Conservation (phyloP, 225 moss, liverwort and hornwort genomes). For the Bryoerythrophyllum caledonicum region DNA sequence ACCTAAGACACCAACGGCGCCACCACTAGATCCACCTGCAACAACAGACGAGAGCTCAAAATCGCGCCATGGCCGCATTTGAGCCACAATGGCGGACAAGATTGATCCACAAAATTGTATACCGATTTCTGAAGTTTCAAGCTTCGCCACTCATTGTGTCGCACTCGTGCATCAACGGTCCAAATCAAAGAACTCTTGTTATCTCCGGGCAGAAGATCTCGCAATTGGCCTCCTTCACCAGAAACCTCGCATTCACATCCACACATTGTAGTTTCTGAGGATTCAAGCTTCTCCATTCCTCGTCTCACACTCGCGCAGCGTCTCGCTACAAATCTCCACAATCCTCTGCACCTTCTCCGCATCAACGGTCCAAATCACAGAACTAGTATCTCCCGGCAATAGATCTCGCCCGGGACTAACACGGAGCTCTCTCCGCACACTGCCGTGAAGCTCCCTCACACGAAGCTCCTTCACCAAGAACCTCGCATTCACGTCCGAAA, state of each 20-base stretch:
- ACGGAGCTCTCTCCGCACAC: constrained; percentile 32
- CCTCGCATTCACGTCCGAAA: constrained; percentile 33
- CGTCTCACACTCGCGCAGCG: neutral
- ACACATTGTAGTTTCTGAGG: neutral
- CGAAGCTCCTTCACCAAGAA: constrained; percentile 24
- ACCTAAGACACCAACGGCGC: constrained; percentile 18
- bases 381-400: constrained; percentile 28
- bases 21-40: neutral
- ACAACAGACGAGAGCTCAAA: neutral
- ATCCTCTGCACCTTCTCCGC: constrained; percentile 28
- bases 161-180: too few species aligned
- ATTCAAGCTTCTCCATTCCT: neutral
- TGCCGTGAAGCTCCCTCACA: constrained; percentile 46
- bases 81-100: neutral
- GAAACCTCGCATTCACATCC: too few species aligned
- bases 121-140: neutral
- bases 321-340: neutral
- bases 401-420: neutral
- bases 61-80: neutral
- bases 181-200: too few species aligned
- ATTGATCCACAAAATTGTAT: neutral
- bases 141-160: too few species aligned
- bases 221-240: too few species aligned
- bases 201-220: constrained; percentile 35
- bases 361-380: constrained; percentile 36